Percentiles rank a stretch among this genome's conserved stretches.
Evolutionary conservation across 2,329 filamentous ascomycete genomes (phyloP).

Genomic region (Talaromyces sp.): DNA sequence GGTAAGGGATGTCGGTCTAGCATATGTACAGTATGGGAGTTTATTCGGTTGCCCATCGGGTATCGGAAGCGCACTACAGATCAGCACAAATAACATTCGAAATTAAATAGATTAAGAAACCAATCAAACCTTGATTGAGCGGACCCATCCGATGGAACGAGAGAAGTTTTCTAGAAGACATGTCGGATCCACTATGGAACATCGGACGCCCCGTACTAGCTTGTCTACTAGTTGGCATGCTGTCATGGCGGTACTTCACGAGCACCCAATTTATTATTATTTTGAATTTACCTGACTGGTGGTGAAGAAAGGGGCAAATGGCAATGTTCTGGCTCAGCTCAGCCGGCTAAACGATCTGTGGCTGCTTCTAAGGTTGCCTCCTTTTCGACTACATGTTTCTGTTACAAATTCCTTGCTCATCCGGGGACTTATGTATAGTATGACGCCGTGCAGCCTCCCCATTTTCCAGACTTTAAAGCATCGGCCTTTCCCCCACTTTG

Average conservation of each 20-base stretch:
- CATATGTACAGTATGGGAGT: background rate
- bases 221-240: background rate
- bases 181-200: constrained; percentile 2
- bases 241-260: background rate
- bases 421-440: constrained; percentile 1
- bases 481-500: constrained; percentile 3
- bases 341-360: background rate
- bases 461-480: constrained; percentile 5
- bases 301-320: constrained; percentile 4
- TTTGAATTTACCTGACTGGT: background rate
- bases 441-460: constrained; percentile 2
- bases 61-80: background rate
- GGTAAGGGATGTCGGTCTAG: background rate
- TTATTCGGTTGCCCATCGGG: background rate
- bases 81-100: too few species aligned
- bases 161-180: constrained; percentile 14
- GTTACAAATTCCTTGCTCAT: constrained; percentile 1
- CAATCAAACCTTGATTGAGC: constrained; percentile 5
- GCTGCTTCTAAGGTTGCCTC: background rate
- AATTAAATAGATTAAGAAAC: too few species aligned
- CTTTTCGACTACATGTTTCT: background rate
- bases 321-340: background rate
- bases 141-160: constrained; percentile 5
- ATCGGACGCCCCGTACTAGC: constrained; percentile 1
- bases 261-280: background rate